Conservation (phyloP, 2,329 filamentous ascomycete species). For the Fusarium falciforme region DNA sequence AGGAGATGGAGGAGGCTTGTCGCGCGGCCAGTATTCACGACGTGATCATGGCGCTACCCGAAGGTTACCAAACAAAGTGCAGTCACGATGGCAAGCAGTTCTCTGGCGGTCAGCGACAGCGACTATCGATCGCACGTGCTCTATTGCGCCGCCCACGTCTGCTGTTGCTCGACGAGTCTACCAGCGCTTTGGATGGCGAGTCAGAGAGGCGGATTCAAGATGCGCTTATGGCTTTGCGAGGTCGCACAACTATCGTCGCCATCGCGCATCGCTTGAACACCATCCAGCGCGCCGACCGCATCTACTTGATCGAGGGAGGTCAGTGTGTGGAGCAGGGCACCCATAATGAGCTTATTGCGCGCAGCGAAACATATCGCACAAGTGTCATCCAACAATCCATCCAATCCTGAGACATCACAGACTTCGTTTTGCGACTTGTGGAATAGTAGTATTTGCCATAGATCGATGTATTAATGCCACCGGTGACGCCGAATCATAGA, state of each 20-base stretch:
- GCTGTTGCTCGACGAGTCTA: conserved; percentile 53
- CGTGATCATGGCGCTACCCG: conserved; percentile 63
- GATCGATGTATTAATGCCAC: not conserved
- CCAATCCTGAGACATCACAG: not conserved
- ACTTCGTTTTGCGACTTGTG: not conserved
- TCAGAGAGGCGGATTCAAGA: conserved; percentile 69
- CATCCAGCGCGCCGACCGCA: conserved; percentile 56
- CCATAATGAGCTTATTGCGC: not conserved
- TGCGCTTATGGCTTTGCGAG: conserved; percentile 58
- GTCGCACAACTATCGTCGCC: conserved; percentile 54
- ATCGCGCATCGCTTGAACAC: conserved; percentile 59
- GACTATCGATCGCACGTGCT: conserved; percentile 76
- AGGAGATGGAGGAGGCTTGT: conserved; percentile 69
- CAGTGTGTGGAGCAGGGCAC: conserved; percentile 47
- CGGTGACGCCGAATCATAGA: not conserved
- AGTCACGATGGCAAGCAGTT: conserved; percentile 73
- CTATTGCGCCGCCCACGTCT: conserved; percentile 72
- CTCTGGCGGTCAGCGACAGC: conserved; percentile 77
- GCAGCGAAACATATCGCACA: not conserved
- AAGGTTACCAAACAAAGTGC: conserved; percentile 67
- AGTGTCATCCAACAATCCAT: not conserved
- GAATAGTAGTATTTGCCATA: not conserved
- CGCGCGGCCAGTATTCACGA: conserved; percentile 55
- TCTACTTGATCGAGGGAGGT: conserved; percentile 57
- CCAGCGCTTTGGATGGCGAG: conserved; percentile 73